phyloP scores from a whole-genome alignment of 208 protist genomes.

The Crithidia acanthocephali region DNA sequence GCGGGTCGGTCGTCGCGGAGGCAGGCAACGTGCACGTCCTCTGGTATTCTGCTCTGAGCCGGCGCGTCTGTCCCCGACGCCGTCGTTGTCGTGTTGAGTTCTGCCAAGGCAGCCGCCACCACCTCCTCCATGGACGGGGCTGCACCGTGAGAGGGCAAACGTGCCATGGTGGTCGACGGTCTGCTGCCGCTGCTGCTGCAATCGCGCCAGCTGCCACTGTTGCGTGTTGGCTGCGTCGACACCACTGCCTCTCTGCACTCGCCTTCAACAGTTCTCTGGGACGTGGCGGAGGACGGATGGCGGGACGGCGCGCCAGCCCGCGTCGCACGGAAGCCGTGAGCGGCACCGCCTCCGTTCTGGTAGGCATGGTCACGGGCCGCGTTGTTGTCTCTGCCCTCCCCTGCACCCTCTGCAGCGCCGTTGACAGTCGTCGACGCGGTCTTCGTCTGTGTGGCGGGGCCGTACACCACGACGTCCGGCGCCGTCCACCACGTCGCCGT shows the following conservation, averaged over 20 bases:
- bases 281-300: background rate
- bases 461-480: slow-evolving; percentile 13
- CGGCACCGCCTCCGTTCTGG: no score
- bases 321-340: background rate
- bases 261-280: background rate
- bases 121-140: slow-evolving; percentile 8
- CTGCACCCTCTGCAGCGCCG: no score
- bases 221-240: background rate
- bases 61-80: background rate
- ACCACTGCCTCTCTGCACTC: background rate
- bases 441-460: background rate
- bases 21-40: background rate
- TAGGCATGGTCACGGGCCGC: no score
- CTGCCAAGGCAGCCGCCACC: slow-evolving; percentile 2
- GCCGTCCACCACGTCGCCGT: slow-evolving; percentile 19
- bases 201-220: slow-evolving; percentile 2
- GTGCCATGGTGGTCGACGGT: no score
- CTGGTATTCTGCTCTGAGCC: no score
- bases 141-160: background rate
- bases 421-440: no score
- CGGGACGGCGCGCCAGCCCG: background rate
- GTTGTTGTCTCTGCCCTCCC: no score
- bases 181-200: background rate
- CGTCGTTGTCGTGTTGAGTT: background rate
- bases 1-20: background rate